Base-by-base conservation (phyloP, 148 eudicot species). In the Dysphania ambrosioides region DNA sequence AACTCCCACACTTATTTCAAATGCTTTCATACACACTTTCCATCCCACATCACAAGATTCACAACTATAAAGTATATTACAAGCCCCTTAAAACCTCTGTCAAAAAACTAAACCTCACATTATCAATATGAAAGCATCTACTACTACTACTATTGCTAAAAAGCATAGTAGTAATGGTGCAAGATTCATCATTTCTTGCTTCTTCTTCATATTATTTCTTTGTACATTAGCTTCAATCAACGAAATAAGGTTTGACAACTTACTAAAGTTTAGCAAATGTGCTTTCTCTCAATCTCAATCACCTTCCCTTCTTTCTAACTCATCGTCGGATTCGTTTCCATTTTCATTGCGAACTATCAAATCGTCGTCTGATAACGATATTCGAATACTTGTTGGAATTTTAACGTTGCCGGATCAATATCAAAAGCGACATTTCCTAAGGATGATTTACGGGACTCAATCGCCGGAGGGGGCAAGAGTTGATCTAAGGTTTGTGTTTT, bases 391-490 rank as follows among this genome's bases (percentile, higher is more conserved):
- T n/a, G 80, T 88, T 0, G 98, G 98, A 4, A 87, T 95, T 12
- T 68, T 86, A 30, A 95, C 98, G 8, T 83, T 88, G 12, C 97
- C 98, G 2, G 98, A 95, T 73, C 91, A 92, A 16, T 88, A 90
- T 80, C 85, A 86, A 0, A 89, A 88, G 27, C 86, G 98, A 9
- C 88, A 92, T 77, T 90, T 95, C 72, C 88, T 95, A 51, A 82
- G 98, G 30, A 84, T 91, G 80, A 79, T 95, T 66, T 95, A 95
- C 65, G 92, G 97, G 0, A 86, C 88, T 1, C 98, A 95, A 21
- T 26, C 86, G 8, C 75, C 73, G 0, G 79, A 59, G 0, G 87
- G 89, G 0, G 88, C 92, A 23, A 84, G 79, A 47, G 78, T 95
- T 0, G 97, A 91, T 30, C 83, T 95, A 0, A 95, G 81, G 76